A percentile compares a stretch with the other conserved stretches of the same genome.
Evolutionary conservation across 306 rosid genomes (phyloP).

Genomic region (Gillenia trifoliata): DNA sequence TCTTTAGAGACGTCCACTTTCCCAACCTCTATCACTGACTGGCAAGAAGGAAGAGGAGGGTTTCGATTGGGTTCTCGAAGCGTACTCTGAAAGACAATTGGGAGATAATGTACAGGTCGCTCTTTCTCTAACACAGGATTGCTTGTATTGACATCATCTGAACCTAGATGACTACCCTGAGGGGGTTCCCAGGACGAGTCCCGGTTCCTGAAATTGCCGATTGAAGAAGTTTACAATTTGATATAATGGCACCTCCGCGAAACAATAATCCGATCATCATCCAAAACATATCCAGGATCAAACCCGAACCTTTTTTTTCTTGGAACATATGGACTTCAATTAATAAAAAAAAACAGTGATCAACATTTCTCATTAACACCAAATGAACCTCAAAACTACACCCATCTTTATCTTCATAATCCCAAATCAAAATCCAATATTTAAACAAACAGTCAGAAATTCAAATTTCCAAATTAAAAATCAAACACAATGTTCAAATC

Average conservation of each 20-base stretch:
- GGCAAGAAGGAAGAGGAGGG: slow-evolving; percentile 63
- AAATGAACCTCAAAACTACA: not conserved
- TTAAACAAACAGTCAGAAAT: not conserved
- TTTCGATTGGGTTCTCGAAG: slow-evolving; percentile 26
- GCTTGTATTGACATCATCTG: slow-evolving; percentile 21
- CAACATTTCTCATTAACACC: not conserved
- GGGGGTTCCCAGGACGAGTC: slow-evolving; percentile 91
- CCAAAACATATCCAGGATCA: not conserved
- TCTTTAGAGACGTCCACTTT: slow-evolving; percentile 47
- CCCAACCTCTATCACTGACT: slow-evolving; percentile 52
- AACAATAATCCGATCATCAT: not conserved
- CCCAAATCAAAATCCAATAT: not conserved
- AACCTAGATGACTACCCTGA: slow-evolving; percentile 21
- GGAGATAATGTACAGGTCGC: slow-evolving; percentile 33
- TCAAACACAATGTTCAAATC: not conserved
- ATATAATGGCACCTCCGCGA: too few relatives aligned
- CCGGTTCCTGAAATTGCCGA: slow-evolving; percentile 41
- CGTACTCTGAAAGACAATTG: slow-evolving; percentile 69
- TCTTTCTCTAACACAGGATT: slow-evolving; percentile 67
- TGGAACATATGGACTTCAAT: not conserved
- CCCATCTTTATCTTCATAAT: not conserved
- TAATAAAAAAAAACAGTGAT: not conserved
- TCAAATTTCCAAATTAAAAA: not conserved
- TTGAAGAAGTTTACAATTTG: not conserved
- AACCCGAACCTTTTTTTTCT: not conserved